Evolutionary conservation across 2,329 filamentous ascomycete species (phyloP), one percentile per base, ranked within the genome.

Genomic region (Diplodia corticola): DNA sequence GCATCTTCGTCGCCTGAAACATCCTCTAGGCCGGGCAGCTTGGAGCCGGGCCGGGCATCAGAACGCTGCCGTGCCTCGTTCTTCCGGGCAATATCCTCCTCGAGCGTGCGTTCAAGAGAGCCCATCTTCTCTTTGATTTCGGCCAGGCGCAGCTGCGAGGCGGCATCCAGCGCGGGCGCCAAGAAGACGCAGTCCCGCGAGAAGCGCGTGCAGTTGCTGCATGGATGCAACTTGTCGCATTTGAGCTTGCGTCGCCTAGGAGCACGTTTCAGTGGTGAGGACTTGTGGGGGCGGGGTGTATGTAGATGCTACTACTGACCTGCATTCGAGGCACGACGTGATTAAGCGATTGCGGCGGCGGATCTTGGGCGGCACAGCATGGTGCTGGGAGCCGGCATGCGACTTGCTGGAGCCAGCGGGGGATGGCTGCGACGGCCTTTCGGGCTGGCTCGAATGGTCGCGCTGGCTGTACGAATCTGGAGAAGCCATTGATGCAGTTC

Each of bases 91-190:
- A 90, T 85, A 74, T 91, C 88, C 50, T 87, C 81, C 76, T 92
- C 90, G 5, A 92, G 81, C 65, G 88, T 85, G 63, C 87, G 83
- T 77, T 92, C 90, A 20, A 92, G 78, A 9, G 85, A 86, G 28
- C 89, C 89, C 77, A 92, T 90, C 76, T 89, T 89, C 75, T 93
- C 90, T 78, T 93, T 93, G 75, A 93, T 89, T 72, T 92, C 88
- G 4, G 88, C 89, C 64, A 93, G 81, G 71, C 88, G 88, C 70
- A 88, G 82, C 76, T 91, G 89, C 63, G 87, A 87, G 7, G 86
- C 86, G 68, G 89, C 84, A 75, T 92, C 90, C n/a, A 91, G 80
- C 24, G 87, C 84, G 0, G 87, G 85, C 2, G 87, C 86, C 40
- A 92, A 82, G 73, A 90, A 91, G 44, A 90, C 75, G 70, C 84